phyloP scores from a whole-genome alignment of 768 basidiomycete species.

The Termitomyces sp. region DNA sequence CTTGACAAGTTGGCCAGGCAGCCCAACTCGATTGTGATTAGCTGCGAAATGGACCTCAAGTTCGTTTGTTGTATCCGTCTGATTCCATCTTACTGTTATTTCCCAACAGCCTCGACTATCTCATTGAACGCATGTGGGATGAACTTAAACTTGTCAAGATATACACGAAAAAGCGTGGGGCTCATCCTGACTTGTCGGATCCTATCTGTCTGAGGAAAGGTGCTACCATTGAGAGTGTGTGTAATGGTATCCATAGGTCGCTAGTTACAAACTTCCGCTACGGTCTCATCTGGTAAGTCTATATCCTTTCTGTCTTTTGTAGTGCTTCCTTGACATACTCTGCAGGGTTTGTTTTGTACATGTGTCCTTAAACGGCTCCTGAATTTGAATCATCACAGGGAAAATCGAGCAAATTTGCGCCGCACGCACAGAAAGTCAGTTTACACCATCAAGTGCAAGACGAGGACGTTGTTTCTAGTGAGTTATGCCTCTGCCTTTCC shows the following conservation, averaged over 20 bases:
- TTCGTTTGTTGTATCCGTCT: slow-evolving; percentile 24
- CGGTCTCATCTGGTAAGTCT: slow-evolving; percentile 81
- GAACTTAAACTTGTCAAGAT: slow-evolving; percentile 81
- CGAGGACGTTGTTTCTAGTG: slow-evolving; percentile 87
- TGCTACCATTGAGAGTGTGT: slow-evolving; percentile 92
- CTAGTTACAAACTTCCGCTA: slow-evolving; percentile 91
- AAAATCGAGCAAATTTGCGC: slow-evolving; percentile 89
- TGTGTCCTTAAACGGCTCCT: not conserved
- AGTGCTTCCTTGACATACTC: not conserved
- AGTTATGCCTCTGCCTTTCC: slow-evolving; percentile 22
- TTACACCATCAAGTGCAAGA: slow-evolving; percentile 79
- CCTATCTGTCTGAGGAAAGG: slow-evolving; percentile 89
- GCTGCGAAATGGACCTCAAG: slow-evolving; percentile 94
- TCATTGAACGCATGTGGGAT: slow-evolving; percentile 76
- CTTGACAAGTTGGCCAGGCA: slow-evolving; percentile 80
- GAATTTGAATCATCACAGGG: slow-evolving; percentile 43
- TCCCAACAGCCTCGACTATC: slow-evolving; percentile 53
- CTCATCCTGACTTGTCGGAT: slow-evolving; percentile 84
- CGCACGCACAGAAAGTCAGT: slow-evolving; percentile 93
- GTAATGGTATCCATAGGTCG: slow-evolving; percentile 88
- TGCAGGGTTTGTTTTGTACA: slow-evolving; percentile 6
- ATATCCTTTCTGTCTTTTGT: not conserved
- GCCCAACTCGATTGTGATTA: slow-evolving; percentile 88
- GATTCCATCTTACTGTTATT: not conserved
- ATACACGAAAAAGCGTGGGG: slow-evolving; percentile 98